Evolutionary conservation across 805 yeast species (phyloP), one percentile per base, ranked within the genome.

Genomic region (Candida tibetensis): DNA sequence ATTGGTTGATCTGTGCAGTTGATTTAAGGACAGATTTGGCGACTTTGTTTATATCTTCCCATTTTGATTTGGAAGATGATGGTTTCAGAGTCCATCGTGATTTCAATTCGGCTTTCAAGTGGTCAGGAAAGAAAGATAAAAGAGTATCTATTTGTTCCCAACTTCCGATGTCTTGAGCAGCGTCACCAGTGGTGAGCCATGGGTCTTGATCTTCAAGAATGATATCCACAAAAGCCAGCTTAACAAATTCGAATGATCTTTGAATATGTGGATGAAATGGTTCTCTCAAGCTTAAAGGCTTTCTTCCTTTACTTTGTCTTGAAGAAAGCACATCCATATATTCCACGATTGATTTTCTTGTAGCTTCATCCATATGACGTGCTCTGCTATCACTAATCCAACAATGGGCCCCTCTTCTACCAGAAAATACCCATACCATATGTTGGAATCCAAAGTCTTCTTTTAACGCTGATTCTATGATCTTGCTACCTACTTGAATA

Each of bases 381-480:
- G 97, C 96, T 33, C 90, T 68, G 39, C 74, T 63, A 57, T 93
- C 99, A 61, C 95, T 85, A 17, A 93, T 74, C 99, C 99, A 93
- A 54, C 98, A 95, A 71, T 93, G 99, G 12, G 95, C 95, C 61
- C 99, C 99, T 76, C 99, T 85, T 71, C 99, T 84, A 32, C 99
- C 99, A 1, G 96, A 88, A 56, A 87, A 93, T 4, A 91, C 96
- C 98, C 98, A 93, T 34, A 93, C 70, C 55, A 88, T 69, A 60
- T 87, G 82, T 42, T 79, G 66, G 59, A 86, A 90, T 1, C 96
- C 98, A 62, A 93, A 93, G 60, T 91, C 98, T 35, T 87, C 88
- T 36, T 77, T 66, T 36, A 93, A 69, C 0, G 95, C 83, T 1
- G 60, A 55, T 43, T 85, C 86, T 42, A 93, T 66, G 32, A 90